Conservation (phyloP, 2,329 filamentous ascomycete species). For the Aschersonia sp. region DNA sequence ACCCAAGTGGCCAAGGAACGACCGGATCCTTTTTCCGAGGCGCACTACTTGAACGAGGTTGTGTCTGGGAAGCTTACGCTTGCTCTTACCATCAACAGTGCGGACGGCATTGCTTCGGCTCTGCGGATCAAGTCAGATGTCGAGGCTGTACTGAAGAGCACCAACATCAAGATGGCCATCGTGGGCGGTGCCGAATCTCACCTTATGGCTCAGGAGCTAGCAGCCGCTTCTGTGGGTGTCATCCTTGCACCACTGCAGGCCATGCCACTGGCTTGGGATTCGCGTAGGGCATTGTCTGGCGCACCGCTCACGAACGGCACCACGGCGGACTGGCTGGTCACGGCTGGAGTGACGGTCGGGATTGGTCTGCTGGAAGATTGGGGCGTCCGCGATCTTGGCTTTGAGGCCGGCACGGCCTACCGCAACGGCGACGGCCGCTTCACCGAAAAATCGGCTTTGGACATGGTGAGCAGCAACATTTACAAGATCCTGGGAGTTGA, state of each 20-base stretch:
- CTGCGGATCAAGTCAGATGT: conserved; percentile 44
- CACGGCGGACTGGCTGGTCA: conserved; percentile 39
- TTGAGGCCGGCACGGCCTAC: conserved; percentile 45
- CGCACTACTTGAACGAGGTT: conserved; percentile 36
- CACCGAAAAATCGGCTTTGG: conserved; percentile 38
- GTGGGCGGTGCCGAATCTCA: conserved; percentile 50
- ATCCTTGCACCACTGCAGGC: conserved; percentile 45
- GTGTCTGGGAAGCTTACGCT: conserved; percentile 38
- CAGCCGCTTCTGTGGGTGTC: conserved; percentile 39
- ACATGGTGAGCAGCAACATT: conserved; percentile 41
- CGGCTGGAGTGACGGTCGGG: conserved; percentile 42
- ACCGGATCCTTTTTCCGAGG: conserved; percentile 30
- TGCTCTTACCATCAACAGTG: conserved; percentile 44
- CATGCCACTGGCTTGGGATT: conserved; percentile 42
- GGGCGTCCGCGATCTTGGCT: conserved; percentile 42
- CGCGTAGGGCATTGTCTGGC: conserved; percentile 46
- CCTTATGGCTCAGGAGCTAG: conserved; percentile 43
- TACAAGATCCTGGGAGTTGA: conserved; percentile 40
- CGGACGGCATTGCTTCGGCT: conserved; percentile 45
- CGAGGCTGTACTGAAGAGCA: conserved; percentile 23
- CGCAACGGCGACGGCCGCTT: conserved; percentile 40
- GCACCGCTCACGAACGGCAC: conserved; percentile 54
- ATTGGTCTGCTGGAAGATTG: conserved; percentile 49
- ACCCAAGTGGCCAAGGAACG: conserved; percentile 9
- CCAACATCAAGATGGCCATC: conserved; percentile 37